A percentile compares a stretch with the other conserved stretches of the same genome.
Conservation (phyloP, 2,329 filamentous ascomycete species). For the Clonostachys rhizophaga region DNA sequence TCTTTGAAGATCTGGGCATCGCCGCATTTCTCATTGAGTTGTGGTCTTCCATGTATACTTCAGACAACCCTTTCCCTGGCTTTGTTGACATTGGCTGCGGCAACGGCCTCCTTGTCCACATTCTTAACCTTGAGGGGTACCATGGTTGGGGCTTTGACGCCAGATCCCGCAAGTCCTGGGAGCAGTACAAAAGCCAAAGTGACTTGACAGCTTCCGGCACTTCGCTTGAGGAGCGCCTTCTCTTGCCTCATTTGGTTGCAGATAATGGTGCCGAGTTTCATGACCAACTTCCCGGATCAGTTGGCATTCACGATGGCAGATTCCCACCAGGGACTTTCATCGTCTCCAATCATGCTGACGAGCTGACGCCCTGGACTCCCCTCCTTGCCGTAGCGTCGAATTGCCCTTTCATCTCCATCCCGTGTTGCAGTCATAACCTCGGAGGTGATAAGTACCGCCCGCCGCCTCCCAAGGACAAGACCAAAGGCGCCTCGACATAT, state of each 20-base stretch:
- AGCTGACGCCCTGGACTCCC: slow-evolving; percentile 94
- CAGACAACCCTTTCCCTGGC: slow-evolving; percentile 60
- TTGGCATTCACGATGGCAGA: slow-evolving; percentile 48
- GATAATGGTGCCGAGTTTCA: slow-evolving; percentile 4
- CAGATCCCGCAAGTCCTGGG: slow-evolving; percentile 80
- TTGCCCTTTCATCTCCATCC: slow-evolving; percentile 86
- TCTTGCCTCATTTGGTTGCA: slow-evolving; percentile 39
- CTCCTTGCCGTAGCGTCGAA: slow-evolving; percentile 72
- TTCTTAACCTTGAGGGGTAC: slow-evolving; percentile 79
- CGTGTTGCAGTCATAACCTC: slow-evolving; percentile 89
- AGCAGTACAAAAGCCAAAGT: slow-evolving; percentile 48
- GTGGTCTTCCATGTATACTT: slow-evolving; percentile 77
- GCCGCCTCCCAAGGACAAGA: slow-evolving; percentile 44
- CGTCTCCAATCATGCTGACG: slow-evolving; percentile 94
- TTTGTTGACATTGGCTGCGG: slow-evolving; percentile 97
- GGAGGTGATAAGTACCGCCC: slow-evolving; percentile 72
- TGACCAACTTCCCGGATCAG: background rate
- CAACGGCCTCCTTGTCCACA: slow-evolving; percentile 83
- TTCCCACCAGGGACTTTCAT: slow-evolving; percentile 81
- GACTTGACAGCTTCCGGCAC: slow-evolving; percentile 12
- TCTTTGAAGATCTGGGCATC: slow-evolving; percentile 91
- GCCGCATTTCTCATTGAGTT: slow-evolving; percentile 90
- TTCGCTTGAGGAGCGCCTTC: slow-evolving; percentile 38
- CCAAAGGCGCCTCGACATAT: slow-evolving; percentile 64
- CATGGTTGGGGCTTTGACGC: slow-evolving; percentile 89